Conservation (phyloP, 352 stramenopile genomes). For the Ophiocytium majus region DNA sequence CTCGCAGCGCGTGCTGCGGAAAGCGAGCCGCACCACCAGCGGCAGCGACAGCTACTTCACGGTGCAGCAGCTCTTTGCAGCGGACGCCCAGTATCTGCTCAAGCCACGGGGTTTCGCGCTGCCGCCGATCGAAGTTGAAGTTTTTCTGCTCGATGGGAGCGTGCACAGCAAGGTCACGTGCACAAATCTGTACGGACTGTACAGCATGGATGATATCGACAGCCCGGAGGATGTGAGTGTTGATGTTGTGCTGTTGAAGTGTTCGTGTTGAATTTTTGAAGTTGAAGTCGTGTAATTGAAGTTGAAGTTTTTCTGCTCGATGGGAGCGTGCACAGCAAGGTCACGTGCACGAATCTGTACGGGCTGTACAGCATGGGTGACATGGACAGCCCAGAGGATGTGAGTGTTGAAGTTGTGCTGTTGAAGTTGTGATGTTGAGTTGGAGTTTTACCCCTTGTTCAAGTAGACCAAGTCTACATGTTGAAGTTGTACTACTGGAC, state of each 20-base stretch:
- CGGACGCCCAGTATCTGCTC: slow-evolving; percentile 50
- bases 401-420: background rate
- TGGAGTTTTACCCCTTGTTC: background rate
- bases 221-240: slow-evolving; percentile 34
- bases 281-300: background rate
- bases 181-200: slow-evolving; percentile 53
- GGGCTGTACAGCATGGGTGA: slow-evolving; percentile 31
- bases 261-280: background rate
- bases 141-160: slow-evolving; percentile 46
- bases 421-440: background rate
- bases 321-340: slow-evolving; percentile 51
- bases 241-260: background rate
- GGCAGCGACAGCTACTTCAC: slow-evolving; percentile 55
- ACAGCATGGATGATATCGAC: slow-evolving; percentile 55
- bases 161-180: slow-evolving; percentile 54
- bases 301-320: slow-evolving; percentile 27
- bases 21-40: slow-evolving; percentile 54
- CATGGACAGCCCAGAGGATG: slow-evolving; percentile 45
- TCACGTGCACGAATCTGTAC: slow-evolving; percentile 45
- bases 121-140: slow-evolving; percentile 52
- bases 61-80: slow-evolving; percentile 49
- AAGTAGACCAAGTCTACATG: too few relatives aligned
- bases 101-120: slow-evolving; percentile 40
- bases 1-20: slow-evolving; percentile 48
- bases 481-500: too few relatives aligned